These are phyloP conservation scores for Phalaenopsis equestris DNA, from an alignment of 106 monocot genomes.

Conservation along the genomic window DNA sequence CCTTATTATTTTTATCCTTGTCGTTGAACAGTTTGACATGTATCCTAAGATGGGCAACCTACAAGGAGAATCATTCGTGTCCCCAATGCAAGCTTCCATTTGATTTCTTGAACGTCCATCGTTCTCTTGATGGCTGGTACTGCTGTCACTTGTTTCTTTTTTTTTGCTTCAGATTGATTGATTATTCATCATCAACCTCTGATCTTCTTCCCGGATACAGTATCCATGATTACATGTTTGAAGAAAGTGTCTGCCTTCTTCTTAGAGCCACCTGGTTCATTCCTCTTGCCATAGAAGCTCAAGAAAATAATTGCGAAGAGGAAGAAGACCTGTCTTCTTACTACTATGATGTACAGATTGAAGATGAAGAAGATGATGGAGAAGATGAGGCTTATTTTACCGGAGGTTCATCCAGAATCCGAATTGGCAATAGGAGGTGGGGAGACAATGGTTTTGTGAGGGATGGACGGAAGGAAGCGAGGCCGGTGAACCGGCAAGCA, in stretches of 20 bases:
- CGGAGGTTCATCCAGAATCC: slow-evolving; percentile 33
- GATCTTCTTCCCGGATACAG: slow-evolving; percentile 27
- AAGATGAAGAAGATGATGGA: slow-evolving; percentile 37
- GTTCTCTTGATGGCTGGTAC: slow-evolving; percentile 90
- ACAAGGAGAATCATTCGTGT: slow-evolving; percentile 59
- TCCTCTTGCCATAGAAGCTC: slow-evolving; percentile 38
- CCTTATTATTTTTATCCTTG: background rate
- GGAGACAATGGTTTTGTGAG: slow-evolving; percentile 79
- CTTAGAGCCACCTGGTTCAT: slow-evolving; percentile 80
- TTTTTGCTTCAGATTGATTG: background rate
- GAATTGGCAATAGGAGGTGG: slow-evolving; percentile 91
- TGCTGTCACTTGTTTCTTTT: background rate
- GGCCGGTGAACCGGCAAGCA: slow-evolving; percentile 35
- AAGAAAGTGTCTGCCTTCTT: slow-evolving; percentile 92
- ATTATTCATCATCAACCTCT: background rate
- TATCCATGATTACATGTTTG: slow-evolving; percentile 84
- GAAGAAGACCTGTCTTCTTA: slow-evolving; percentile 29
- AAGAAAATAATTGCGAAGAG: slow-evolving; percentile 35
- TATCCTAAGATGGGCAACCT: slow-evolving; percentile 86
- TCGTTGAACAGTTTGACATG: slow-evolving; percentile 63
- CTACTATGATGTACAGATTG: slow-evolving; percentile 24
- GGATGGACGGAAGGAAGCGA: slow-evolving; percentile 73
- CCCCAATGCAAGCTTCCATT: slow-evolving; percentile 93
- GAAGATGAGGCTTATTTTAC: slow-evolving; percentile 39
- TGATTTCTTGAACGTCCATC: slow-evolving; percentile 61